Evolutionary conservation across 768 basidiomycete genomes (phyloP), one percentile per base, ranked within the genome.

Genomic region (Termitomyces sp.): DNA sequence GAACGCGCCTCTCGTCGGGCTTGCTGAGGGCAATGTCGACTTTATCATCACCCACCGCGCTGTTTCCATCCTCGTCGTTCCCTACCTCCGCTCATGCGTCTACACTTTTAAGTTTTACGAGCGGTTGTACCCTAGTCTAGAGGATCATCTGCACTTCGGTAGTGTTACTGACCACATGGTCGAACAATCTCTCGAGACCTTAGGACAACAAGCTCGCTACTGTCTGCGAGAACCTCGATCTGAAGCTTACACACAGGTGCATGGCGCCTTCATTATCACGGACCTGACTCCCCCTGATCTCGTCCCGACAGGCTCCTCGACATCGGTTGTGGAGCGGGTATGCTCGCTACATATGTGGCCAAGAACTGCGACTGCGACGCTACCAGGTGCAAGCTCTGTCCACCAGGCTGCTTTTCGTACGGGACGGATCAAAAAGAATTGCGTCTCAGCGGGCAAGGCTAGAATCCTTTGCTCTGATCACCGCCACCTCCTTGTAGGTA

Each of bases 61-160:
- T 23, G 23, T 23, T 23, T 23, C 23, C 23, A 23, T 98, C 68
- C 67, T 98, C 63, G 78, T 81, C 66, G 83, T 92, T 15, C 94
- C 97, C 12, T 96, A 84, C 74, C 35, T 97, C 58, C 71, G 50
- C 45, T 37, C 51, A 28, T 50, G 30, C 28, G 35, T 54, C 21
- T 5, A 21, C 7, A 5, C 4, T 47, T 44, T 31, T 56, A 87
- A 86, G 90, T 98, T 98, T 70, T 97, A 98, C 70, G 81, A 78
- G 64, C 97, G 95, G 90, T 96, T 96, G 23, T 23, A n/a, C 2
- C 83, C 81, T 97, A 42, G 94, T 94, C 10, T 89, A 91, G 5
- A 89, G 92, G 59, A 97, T 97, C 97, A 84, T 99, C 68, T 99
- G 98, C 71, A 99, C 97, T 11, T 95, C 91, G 28, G 97, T 97